Percentiles rank a stretch among this genome's conserved stretches.
These are phyloP conservation scores for Chlamydomonas asymmetrica DNA, from an alignment of 139 green algal species.

Conservation along the genomic window DNA sequence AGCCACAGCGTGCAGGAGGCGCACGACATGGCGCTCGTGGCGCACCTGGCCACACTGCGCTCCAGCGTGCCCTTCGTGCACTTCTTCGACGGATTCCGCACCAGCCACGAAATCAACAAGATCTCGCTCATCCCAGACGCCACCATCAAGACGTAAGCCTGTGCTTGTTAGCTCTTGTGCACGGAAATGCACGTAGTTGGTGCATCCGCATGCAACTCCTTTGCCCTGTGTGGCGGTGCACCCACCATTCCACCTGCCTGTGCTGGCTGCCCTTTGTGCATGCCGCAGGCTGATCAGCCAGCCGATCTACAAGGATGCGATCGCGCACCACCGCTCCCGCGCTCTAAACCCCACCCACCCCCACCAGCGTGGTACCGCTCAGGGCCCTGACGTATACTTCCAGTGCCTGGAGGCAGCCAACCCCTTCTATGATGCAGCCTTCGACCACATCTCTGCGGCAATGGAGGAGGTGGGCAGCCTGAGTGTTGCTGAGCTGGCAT, in stretches of 20 bases:
- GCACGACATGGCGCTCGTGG: constrained; percentile 56
- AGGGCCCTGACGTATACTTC: constrained; percentile 59
- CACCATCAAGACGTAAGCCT: constrained; percentile 4
- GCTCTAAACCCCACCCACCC: constrained; percentile 50
- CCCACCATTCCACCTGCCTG: no score
- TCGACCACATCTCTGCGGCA: constrained; percentile 25
- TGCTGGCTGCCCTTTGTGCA: no score
- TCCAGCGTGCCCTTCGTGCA: constrained; percentile 46
- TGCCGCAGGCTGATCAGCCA: constrained; percentile 10
- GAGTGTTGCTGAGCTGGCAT: no score
- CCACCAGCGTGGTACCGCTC: constrained; percentile 52
- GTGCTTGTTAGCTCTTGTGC: no score
- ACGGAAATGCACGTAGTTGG: no score
- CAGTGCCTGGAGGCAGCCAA: constrained; percentile 54
- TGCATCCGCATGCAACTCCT: no score
- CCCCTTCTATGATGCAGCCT: constrained; percentile 39
- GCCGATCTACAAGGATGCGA: constrained; percentile 20
- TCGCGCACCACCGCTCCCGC: constrained; percentile 20
- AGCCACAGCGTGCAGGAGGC: constrained; percentile 65
- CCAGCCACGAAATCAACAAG: constrained; percentile 55
- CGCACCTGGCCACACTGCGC: constrained; percentile 57
- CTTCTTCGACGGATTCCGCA: constrained; percentile 55
- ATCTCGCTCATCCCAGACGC: constrained; percentile 2
- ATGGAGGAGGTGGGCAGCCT: constrained; percentile 31
- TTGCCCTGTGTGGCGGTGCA: no score